Conservation (phyloP, 306 rosid genomes). For the Potentilla sterilis region DNA sequence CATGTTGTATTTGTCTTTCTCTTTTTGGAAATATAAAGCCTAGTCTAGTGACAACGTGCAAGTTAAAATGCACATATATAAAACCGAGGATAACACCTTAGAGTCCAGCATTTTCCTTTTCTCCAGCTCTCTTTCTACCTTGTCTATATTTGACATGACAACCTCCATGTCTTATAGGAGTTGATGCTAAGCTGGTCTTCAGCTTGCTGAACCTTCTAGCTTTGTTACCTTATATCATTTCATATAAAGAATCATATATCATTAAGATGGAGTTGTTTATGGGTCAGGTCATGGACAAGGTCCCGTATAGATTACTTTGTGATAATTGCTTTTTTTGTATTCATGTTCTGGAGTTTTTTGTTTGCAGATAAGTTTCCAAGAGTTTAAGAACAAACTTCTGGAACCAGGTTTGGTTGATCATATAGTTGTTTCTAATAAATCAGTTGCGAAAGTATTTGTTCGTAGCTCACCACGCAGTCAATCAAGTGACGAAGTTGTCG, state of each 20-base stretch:
- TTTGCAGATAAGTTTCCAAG: conserved; percentile 94
- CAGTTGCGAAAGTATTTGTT: conserved; percentile 87
- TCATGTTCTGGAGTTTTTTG: conserved; percentile 20
- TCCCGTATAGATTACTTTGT: too few relatives aligned
- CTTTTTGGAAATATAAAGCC: not conserved
- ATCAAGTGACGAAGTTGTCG: conserved; percentile 60
- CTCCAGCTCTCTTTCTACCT: not conserved
- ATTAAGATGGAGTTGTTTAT: not conserved
- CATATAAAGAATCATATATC: not conserved
- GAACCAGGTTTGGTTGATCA: conserved; percentile 94
- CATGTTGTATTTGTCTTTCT: not conserved
- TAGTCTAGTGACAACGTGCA: not conserved
- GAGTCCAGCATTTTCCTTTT: not conserved
- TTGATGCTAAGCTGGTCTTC: not conserved
- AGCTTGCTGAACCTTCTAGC: not conserved
- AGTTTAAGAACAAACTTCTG: conserved; percentile 86
- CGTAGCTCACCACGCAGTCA: conserved; percentile 57
- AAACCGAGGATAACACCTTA: not conserved
- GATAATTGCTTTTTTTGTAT: conserved; percentile 9
- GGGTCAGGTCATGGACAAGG: not conserved
- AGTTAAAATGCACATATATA: not conserved
- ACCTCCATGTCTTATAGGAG: not conserved
- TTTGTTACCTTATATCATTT: not conserved
- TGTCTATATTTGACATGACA: not conserved
- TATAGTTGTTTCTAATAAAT: conserved; percentile 82